Evolutionary conservation across 768 basidiomycete genomes (phyloP).

Genomic region (Boletus sp.): DNA sequence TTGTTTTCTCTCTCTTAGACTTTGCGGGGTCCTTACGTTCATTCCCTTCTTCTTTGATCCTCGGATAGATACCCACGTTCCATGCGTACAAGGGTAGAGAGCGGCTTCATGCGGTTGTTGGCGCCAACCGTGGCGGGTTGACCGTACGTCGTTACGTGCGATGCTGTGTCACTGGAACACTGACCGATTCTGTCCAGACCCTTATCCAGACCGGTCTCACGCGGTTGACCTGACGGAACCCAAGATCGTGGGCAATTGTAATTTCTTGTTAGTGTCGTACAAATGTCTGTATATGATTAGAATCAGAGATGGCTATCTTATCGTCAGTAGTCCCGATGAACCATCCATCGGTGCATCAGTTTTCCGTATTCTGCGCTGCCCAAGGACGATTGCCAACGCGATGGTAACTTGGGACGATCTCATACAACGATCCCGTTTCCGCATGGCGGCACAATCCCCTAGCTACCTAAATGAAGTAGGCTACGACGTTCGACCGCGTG

Average conservation of each 20-base stretch:
- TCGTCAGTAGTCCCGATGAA: background rate
- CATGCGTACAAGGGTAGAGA: background rate
- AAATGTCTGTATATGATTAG: background rate
- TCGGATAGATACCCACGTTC: constrained; percentile 21
- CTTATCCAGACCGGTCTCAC: background rate
- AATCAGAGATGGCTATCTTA: background rate
- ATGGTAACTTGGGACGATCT: background rate
- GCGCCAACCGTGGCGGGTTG: background rate
- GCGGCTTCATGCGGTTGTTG: background rate
- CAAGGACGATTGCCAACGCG: background rate
- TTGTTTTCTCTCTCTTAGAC: constrained; percentile 15
- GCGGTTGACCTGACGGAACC: no score
- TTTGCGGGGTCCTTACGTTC: background rate
- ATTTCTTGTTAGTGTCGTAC: background rate
- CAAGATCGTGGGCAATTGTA: no score
- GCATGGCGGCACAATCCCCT: background rate
- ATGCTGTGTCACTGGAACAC: background rate
- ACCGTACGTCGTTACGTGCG: background rate
- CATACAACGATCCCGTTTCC: background rate
- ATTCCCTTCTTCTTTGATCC: no score
- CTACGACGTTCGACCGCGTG: background rate
- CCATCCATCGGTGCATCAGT: background rate
- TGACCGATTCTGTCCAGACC: background rate
- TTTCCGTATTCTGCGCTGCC: background rate
- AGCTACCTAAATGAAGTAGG: background rate